A percentile compares a stretch with the other conserved stretches of the same genome.
phyloP scores from a whole-genome alignment of 208 protist genomes.

The Trypanosoma avium region DNA sequence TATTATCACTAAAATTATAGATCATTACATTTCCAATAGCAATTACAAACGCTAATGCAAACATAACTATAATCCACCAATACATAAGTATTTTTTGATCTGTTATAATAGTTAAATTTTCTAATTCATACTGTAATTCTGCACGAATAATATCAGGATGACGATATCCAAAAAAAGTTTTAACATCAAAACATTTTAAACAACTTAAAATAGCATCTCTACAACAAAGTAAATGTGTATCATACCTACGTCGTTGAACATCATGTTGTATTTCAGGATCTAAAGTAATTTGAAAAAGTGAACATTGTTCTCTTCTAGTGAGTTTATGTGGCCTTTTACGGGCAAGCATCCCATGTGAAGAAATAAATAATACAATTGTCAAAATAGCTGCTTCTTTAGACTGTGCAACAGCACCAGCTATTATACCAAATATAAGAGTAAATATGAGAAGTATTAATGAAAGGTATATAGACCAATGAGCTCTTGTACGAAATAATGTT shows the following conservation, averaged over 20 bases:
- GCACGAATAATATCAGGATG: conserved; percentile 73
- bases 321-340: conserved; percentile 76
- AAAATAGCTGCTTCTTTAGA: conserved; percentile 29
- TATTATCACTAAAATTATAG: conserved; percentile 47
- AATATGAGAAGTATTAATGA: conserved; percentile 52
- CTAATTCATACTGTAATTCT: conserved; percentile 51
- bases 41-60: conserved; percentile 73
- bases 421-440: conserved; percentile 52
- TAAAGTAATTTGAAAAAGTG: conserved; percentile 29
- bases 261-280: conserved; percentile 34
- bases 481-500: conserved; percentile 59
- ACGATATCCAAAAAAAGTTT: conserved; percentile 62
- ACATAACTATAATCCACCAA: conserved; percentile 85
- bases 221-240: conserved; percentile 86
- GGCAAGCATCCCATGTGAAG: conserved; percentile 67
- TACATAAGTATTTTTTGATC: conserved; percentile 78
- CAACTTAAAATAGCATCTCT: conserved; percentile 61
- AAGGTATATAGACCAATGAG: conserved; percentile 67
- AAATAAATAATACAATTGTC: conserved; percentile 59
- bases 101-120: conserved; percentile 58
- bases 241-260: conserved; percentile 30
- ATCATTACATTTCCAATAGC: conserved; percentile 54
- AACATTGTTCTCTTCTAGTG: conserved; percentile 49
- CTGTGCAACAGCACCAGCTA: conserved; percentile 41
- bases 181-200: conserved; percentile 68